Evolutionary conservation across 208 protist genomes (phyloP).

Genomic region (Leishmania mexicana): DNA sequence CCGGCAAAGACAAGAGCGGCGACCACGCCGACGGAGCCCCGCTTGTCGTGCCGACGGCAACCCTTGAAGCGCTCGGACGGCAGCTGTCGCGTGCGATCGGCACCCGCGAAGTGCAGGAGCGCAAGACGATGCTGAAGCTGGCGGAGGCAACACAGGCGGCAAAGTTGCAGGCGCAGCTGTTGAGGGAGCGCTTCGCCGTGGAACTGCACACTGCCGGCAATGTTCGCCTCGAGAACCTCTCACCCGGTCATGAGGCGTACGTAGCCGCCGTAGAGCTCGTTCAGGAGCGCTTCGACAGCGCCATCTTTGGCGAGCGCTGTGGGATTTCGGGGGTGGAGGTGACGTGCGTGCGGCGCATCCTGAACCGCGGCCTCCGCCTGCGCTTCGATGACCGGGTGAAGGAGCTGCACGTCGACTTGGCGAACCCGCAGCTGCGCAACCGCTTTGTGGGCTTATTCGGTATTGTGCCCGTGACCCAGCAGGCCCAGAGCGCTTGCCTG

Average conservation of each 20-base stretch:
- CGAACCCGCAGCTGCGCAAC: slow-evolving; percentile 60
- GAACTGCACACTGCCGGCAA: slow-evolving; percentile 93
- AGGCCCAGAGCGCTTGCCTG: slow-evolving; percentile 48
- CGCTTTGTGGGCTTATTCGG: slow-evolving; percentile 88
- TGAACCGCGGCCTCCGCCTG: slow-evolving; percentile 77
- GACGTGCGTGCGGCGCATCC: slow-evolving; percentile 75
- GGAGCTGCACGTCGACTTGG: slow-evolving; percentile 75
- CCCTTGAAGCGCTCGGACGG: slow-evolving; percentile 30
- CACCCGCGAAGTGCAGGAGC: slow-evolving; percentile 66
- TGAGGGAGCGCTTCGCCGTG: slow-evolving; percentile 66
- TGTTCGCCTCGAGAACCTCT: slow-evolving; percentile 83
- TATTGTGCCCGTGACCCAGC: slow-evolving; percentile 32
- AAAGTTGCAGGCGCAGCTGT: slow-evolving; percentile 31
- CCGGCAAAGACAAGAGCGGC: neutral
- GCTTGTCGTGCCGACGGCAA: slow-evolving; percentile 3
- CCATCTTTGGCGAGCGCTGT: slow-evolving; percentile 49
- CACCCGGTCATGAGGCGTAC: slow-evolving; percentile 59
- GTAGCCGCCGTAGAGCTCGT: slow-evolving; percentile 67
- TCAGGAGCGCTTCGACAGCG: slow-evolving; percentile 59
- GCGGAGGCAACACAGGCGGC: slow-evolving; percentile 33
- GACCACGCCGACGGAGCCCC: neutral
- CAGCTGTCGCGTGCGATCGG: slow-evolving; percentile 59
- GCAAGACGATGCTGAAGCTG: slow-evolving; percentile 41
- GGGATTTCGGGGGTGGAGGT: slow-evolving; percentile 68
- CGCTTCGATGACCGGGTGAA: slow-evolving; percentile 85